These are phyloP conservation scores for Meredithiella fracta DNA, from an alignment of 2,329 filamentous ascomycete genomes.

Conservation along the genomic window DNA sequence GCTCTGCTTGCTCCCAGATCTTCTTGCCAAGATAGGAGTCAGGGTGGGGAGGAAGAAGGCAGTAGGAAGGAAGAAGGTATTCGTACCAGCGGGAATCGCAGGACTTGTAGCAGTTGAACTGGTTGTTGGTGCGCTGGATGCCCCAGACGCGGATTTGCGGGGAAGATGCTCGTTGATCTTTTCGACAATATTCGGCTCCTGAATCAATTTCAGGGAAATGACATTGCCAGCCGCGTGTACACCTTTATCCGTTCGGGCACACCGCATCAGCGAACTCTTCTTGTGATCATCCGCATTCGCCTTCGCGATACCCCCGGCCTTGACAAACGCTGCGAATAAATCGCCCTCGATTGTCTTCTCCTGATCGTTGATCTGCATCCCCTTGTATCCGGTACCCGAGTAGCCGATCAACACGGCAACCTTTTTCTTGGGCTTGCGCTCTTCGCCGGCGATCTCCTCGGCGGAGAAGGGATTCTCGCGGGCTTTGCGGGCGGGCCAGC, in stretches of 20 bases:
- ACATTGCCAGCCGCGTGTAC: conserved; percentile 93
- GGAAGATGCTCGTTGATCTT: conserved; percentile 77
- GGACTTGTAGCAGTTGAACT: conserved; percentile 86
- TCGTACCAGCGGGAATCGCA: conserved; percentile 96
- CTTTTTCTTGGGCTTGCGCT: conserved; percentile 82
- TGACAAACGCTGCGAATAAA: conserved; percentile 79
- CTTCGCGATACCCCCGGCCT: conserved; percentile 85
- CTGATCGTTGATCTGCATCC: conserved; percentile 74
- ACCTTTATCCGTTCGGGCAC: conserved; percentile 91
- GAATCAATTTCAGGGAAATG: conserved; percentile 86
- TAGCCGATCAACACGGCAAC: conserved; percentile 93
- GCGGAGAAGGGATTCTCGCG: conserved; percentile 37
- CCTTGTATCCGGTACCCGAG: conserved; percentile 88
- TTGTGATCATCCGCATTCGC: conserved; percentile 93
- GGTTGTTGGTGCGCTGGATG: conserved; percentile 72
- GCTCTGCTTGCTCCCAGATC: conserved; percentile 59
- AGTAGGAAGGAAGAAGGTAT: conserved; percentile 87
- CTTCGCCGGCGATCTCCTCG: conserved; percentile 77
- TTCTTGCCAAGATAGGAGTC: conserved; percentile 72
- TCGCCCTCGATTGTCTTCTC: conserved; percentile 95
- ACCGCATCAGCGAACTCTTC: conserved; percentile 86
- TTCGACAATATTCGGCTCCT: conserved; percentile 73
- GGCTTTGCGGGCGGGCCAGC: conserved; percentile 13
- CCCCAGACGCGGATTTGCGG: conserved; percentile 92
- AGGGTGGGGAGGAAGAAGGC: conserved; percentile 80